Percentiles rank a stretch among this genome's conserved stretches.
These are phyloP conservation scores for Celoporthe dispersa DNA, from an alignment of 2,329 filamentous ascomycete species.

Conservation along the genomic window DNA sequence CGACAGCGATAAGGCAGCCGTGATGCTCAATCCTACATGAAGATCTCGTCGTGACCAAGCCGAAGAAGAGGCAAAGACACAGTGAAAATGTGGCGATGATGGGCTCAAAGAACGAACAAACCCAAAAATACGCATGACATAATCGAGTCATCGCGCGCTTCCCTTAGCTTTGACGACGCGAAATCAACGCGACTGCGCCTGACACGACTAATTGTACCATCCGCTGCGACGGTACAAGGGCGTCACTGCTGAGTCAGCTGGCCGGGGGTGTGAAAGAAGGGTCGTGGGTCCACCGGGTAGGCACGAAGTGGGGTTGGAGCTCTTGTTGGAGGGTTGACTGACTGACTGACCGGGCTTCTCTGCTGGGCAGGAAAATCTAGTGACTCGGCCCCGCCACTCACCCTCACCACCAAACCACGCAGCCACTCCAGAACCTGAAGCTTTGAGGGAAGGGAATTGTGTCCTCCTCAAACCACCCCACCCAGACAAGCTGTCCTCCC, in stretches of 20 bases:
- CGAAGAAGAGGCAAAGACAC: too few relatives aligned
- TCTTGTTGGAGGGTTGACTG: slow-evolving; percentile 7
- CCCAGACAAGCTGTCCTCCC: slow-evolving; percentile 50
- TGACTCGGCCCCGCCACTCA: slow-evolving; percentile 14
- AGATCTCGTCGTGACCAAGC: not conserved
- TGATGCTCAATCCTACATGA: not conserved
- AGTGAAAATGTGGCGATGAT: not conserved
- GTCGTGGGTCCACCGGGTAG: not conserved
- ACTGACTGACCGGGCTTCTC: not conserved
- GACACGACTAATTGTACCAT: not conserved
- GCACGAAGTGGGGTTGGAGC: not conserved
- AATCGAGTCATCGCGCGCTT: slow-evolving; percentile 4
- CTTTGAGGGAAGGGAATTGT: slow-evolving; percentile 13
- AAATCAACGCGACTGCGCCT: slow-evolving; percentile 16
- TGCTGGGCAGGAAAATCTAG: not conserved
- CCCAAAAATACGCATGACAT: slow-evolving; percentile 12
- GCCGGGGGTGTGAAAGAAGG: not conserved
- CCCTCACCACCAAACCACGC: not conserved
- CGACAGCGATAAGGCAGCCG: not conserved
- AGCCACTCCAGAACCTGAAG: slow-evolving; percentile 4
- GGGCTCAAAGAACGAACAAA: not conserved
- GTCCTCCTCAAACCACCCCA: slow-evolving; percentile 25
- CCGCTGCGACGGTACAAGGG: not conserved
- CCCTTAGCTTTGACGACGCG: slow-evolving; percentile 11
- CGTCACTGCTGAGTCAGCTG: not conserved